Conservation (phyloP, 371 early-diverging fungal genomes). For the Parasitella parasitica region DNA sequence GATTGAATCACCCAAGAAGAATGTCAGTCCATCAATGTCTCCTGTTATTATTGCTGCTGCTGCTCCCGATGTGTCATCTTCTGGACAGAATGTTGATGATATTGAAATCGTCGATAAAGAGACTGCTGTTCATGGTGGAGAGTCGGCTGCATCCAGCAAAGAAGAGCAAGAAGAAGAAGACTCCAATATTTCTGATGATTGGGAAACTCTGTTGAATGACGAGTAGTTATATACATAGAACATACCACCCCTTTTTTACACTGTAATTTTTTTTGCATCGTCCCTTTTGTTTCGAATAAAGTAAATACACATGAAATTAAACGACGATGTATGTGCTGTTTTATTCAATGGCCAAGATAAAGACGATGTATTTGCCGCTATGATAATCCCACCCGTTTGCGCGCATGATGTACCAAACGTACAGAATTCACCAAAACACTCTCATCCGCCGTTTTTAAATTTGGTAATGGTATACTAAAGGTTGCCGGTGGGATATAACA, state of each 20-base stretch:
- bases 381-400: too few species aligned
- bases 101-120: background rate
- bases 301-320: too few species aligned
- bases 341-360: too few species aligned
- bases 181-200: constrained; percentile 5
- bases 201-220: constrained; percentile 12
- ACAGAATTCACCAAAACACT: background rate
- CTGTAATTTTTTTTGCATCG: background rate
- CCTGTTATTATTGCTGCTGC: too few species aligned
- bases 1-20: constrained; percentile 4
- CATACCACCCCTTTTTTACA: constrained; percentile 12
- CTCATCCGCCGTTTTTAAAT: background rate
- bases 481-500: background rate
- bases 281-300: too few species aligned
- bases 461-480: background rate
- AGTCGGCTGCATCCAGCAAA: background rate
- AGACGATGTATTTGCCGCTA: too few species aligned
- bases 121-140: too few species aligned
- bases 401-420: too few species aligned
- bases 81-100: background rate
- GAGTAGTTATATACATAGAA: background rate
- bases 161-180: background rate
- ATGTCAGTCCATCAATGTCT: background rate
- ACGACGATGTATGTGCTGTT: too few species aligned
- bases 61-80: too few species aligned